phyloP scores from a whole-genome alignment of 306 rosid genomes.

The Lathyrus oleraceus region DNA sequence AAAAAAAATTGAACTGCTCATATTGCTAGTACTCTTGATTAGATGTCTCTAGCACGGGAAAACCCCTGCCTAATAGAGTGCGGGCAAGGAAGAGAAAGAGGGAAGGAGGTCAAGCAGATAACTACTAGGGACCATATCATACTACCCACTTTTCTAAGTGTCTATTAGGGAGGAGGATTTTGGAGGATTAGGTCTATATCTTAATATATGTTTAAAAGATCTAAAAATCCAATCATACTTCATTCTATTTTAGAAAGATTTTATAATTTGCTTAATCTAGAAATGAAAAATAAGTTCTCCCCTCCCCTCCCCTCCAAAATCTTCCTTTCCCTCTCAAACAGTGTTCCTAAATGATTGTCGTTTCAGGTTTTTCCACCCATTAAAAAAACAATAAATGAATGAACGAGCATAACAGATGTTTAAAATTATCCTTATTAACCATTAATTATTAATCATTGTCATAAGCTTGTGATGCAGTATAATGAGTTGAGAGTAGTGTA shows the following conservation, averaged over 20 bases:
- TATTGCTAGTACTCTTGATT: conserved; percentile 16
- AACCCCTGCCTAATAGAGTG: background rate
- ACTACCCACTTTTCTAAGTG: background rate
- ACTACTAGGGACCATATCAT: conserved; percentile 4
- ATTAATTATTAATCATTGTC: too few species aligned
- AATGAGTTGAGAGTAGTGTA: background rate
- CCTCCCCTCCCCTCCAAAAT: too few species aligned
- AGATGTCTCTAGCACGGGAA: conserved; percentile 11
- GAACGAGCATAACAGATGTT: background rate
- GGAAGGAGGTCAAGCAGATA: background rate
- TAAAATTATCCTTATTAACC: background rate
- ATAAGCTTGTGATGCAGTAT: too few species aligned
- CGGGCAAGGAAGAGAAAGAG: background rate
- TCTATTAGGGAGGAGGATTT: too few species aligned
- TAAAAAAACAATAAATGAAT: background rate
- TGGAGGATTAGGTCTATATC: too few species aligned
- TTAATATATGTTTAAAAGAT: too few species aligned
- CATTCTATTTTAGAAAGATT: too few species aligned
- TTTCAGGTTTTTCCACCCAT: background rate
- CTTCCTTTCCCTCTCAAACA: too few species aligned
- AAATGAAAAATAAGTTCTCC: too few species aligned
- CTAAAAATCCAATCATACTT: too few species aligned
- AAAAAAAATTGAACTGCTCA: background rate
- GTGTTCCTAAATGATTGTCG: background rate
- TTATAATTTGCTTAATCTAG: too few species aligned